phyloP scores from a whole-genome alignment of 2,329 filamentous ascomycete species.

The Aspergillus flavus region DNA sequence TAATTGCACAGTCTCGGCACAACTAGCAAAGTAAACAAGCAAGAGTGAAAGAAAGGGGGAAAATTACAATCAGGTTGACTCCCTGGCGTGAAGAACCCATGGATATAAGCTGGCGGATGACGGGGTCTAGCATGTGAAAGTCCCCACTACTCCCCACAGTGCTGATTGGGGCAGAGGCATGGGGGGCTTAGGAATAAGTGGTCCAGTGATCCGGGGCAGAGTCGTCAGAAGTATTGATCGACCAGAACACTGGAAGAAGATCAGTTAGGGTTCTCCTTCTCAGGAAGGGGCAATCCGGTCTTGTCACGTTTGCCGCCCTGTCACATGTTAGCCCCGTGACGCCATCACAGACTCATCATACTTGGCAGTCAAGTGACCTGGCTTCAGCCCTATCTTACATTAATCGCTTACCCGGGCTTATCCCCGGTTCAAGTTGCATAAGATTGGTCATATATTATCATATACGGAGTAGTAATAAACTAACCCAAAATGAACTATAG shows the following conservation, averaged over 20 bases:
- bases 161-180: slow-evolving; percentile 6
- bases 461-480: background rate
- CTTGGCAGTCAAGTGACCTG: background rate
- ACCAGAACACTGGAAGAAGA: background rate
- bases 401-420: background rate
- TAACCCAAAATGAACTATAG: slow-evolving; percentile 25
- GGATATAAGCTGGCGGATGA: slow-evolving; percentile 13
- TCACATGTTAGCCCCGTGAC: slow-evolving; percentile 6
- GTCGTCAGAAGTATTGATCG: background rate
- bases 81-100: slow-evolving; percentile 7
- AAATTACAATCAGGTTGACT: background rate
- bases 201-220: slow-evolving; percentile 8
- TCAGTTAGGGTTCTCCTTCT: background rate
- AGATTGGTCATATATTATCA: background rate
- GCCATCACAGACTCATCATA: background rate
- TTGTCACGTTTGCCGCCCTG: background rate
- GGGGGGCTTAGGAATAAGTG: background rate
- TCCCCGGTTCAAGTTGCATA: too few relatives aligned
- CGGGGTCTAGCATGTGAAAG: slow-evolving; percentile 28
- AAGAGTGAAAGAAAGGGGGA: background rate
- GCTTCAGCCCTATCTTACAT: background rate
- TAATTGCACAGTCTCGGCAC: background rate
- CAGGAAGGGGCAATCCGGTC: background rate
- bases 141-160: slow-evolving; percentile 10
- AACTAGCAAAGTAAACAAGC: background rate